Conservation (phyloP, 257 asterid species). For the Nicotiana obtusifolia region DNA sequence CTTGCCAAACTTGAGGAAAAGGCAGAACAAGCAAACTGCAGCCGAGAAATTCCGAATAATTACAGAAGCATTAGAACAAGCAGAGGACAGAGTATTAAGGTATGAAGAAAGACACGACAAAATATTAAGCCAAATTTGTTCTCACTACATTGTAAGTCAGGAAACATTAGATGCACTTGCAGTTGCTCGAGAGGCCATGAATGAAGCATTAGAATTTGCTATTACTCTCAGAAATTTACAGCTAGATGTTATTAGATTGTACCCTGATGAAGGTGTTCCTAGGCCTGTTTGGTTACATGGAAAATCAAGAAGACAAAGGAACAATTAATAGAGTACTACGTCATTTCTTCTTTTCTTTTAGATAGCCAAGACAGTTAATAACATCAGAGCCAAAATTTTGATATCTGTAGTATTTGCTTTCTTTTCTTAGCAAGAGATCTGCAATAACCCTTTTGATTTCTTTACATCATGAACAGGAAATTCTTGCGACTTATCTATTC, state of each 20-base stretch:
- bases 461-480: background rate
- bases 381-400: background rate
- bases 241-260: slow-evolving; percentile 20
- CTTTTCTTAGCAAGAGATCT: background rate
- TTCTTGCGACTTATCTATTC: too few species aligned
- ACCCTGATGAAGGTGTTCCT: slow-evolving; percentile 15
- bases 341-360: background rate
- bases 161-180: slow-evolving; percentile 32
- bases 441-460: background rate
- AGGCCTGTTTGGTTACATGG: slow-evolving; percentile 7
- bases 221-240: slow-evolving; percentile 27
- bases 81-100: slow-evolving; percentile 22
- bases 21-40: slow-evolving; percentile 8
- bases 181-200: slow-evolving; percentile 36
- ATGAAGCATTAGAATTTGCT: slow-evolving; percentile 28
- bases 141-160: slow-evolving; percentile 35
- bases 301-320: slow-evolving; percentile 11
- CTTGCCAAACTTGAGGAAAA: slow-evolving; percentile 21
- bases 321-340: background rate
- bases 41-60: slow-evolving; percentile 23
- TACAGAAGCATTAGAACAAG: slow-evolving; percentile 28
- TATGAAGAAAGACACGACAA: slow-evolving; percentile 43
- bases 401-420: background rate
- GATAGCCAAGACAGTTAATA: background rate
- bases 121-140: slow-evolving; percentile 35